Conservation (phyloP, 768 basidiomycete species). For the Trametes sanguinea region DNA sequence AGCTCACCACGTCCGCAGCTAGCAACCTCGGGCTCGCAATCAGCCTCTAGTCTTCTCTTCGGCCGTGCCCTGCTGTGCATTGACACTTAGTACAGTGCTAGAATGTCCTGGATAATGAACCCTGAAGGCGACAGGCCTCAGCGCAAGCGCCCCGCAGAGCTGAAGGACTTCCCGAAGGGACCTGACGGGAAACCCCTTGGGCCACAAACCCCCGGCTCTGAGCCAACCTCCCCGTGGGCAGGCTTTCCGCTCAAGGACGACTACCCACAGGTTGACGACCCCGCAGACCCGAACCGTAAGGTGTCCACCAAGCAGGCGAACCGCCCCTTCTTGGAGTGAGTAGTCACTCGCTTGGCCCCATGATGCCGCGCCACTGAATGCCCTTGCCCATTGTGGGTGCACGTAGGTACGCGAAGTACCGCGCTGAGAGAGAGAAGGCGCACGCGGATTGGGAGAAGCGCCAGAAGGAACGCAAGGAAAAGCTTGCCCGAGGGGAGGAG, state of each 20-base stretch:
- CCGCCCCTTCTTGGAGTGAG: slow-evolving; percentile 79
- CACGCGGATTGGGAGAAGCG: slow-evolving; percentile 69
- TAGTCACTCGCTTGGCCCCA: slow-evolving; percentile 22
- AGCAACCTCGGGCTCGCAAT: slow-evolving; percentile 9
- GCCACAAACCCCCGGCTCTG: slow-evolving; percentile 17
- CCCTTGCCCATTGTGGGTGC: slow-evolving; percentile 19
- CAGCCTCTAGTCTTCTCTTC: slow-evolving; percentile 11
- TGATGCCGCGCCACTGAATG: slow-evolving; percentile 4
- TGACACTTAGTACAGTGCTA: neutral
- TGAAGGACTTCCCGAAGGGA: slow-evolving; percentile 18
- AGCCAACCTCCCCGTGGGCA: slow-evolving; percentile 30
- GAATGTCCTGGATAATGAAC: slow-evolving; percentile 71
- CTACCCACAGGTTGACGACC: slow-evolving; percentile 61
- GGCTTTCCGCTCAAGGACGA: slow-evolving; percentile 36
- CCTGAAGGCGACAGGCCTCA: slow-evolving; percentile 33
- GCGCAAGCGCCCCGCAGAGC: slow-evolving; percentile 25
- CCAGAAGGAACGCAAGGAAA: slow-evolving; percentile 70
- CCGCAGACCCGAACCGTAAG: slow-evolving; percentile 62
- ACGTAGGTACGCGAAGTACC: slow-evolving; percentile 66
- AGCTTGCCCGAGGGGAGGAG: slow-evolving; percentile 70
- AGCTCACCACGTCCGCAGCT: slow-evolving; percentile 1
- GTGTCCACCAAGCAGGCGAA: slow-evolving; percentile 85
- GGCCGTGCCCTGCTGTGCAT: neutral
- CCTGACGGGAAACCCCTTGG: slow-evolving; percentile 23
- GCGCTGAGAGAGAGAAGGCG: slow-evolving; percentile 56